Percentiles rank a stretch among this genome's conserved stretches.
Evolutionary conservation across 257 asterid genomes (phyloP).

Genomic region (Anisodus tanguticus): DNA sequence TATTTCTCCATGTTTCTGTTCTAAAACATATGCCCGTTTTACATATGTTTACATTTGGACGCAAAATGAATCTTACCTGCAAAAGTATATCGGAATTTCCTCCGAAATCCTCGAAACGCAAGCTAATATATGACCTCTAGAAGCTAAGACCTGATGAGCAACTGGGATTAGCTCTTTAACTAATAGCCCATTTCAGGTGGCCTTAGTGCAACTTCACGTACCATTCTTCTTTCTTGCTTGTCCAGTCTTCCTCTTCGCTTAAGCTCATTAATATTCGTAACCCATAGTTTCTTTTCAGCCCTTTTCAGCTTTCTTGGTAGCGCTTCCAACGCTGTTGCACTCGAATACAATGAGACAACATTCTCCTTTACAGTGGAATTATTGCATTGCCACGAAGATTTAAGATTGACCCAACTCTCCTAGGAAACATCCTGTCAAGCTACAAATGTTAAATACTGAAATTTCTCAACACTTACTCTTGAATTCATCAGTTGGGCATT

Average conservation of each 20-base stretch:
- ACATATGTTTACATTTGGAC: neutral
- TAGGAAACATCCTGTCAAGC: neutral
- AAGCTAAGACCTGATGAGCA: conserved; percentile 62
- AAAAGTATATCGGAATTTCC: conserved; percentile 45
- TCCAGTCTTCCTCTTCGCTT: conserved; percentile 58
- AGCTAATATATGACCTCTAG: conserved; percentile 47
- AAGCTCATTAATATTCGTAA: conserved; percentile 58
- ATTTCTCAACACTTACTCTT: neutral
- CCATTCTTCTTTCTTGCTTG: conserved; percentile 49
- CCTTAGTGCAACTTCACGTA: conserved; percentile 47
- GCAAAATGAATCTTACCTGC: conserved; percentile 51
- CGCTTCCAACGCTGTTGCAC: conserved; percentile 33
- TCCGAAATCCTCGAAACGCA: conserved; percentile 57
- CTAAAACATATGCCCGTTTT: neutral
- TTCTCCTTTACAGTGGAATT: neutral
- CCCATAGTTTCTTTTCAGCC: conserved; percentile 70
- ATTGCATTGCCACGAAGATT: neutral
- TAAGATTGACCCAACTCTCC: neutral
- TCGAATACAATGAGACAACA: conserved; percentile 39
- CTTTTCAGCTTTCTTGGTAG: conserved; percentile 53
- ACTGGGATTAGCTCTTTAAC: conserved; percentile 66
- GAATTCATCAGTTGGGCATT: neutral
- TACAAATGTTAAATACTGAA: neutral
- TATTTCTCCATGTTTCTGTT: neutral
- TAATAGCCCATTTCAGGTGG: conserved; percentile 79